A percentile compares a stretch with the other conserved stretches of the same genome.
These are phyloP conservation scores for Clonostachys solani DNA, from an alignment of 2,329 filamentous ascomycete species.

Conservation along the genomic window DNA sequence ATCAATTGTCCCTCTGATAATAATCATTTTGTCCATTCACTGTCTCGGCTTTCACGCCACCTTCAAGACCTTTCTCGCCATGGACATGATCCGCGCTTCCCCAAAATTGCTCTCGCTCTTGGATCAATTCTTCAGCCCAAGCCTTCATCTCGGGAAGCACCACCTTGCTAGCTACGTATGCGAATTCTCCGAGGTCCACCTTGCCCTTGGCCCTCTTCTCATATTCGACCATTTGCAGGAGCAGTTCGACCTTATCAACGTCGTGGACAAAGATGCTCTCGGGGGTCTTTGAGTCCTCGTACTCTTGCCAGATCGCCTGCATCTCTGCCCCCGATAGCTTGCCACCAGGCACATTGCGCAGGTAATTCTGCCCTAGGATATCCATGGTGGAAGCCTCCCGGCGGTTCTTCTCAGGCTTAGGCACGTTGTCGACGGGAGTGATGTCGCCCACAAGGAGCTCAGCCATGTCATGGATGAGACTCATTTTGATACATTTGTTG, in stretches of 20 bases:
- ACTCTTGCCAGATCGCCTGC: constrained; percentile 84
- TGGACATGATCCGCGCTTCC: constrained; percentile 39
- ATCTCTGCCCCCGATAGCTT: constrained; percentile 61
- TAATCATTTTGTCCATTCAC: constrained; percentile 43
- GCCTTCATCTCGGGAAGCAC: constrained; percentile 71
- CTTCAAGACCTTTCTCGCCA: constrained; percentile 34
- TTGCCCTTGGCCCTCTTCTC: constrained; percentile 65
- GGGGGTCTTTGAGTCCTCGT: constrained; percentile 79
- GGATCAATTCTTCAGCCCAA: constrained; percentile 74
- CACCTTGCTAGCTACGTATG: constrained; percentile 71
- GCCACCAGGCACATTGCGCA: constrained; percentile 73
- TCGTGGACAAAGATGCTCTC: constrained; percentile 93
- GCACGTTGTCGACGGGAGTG: constrained; percentile 82
- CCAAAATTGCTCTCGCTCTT: constrained; percentile 76
- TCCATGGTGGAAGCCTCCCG: constrained; percentile 90
- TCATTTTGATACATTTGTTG: constrained; percentile 87
- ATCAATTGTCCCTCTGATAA: constrained; percentile 25
- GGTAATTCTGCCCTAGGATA: constrained; percentile 69
- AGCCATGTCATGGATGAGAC: constrained; percentile 95
- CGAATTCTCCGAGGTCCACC: constrained; percentile 82
- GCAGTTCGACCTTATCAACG: constrained; percentile 92
- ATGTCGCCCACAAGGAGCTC: constrained; percentile 95
- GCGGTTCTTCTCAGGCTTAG: constrained; percentile 83
- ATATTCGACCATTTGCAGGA: constrained; percentile 96
- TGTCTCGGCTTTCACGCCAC: constrained; percentile 27